Evolutionary conservation across 164 flowering plant species (phyloP), one percentile per base, ranked within the genome.

Genomic region (Houttuynia cordata): DNA sequence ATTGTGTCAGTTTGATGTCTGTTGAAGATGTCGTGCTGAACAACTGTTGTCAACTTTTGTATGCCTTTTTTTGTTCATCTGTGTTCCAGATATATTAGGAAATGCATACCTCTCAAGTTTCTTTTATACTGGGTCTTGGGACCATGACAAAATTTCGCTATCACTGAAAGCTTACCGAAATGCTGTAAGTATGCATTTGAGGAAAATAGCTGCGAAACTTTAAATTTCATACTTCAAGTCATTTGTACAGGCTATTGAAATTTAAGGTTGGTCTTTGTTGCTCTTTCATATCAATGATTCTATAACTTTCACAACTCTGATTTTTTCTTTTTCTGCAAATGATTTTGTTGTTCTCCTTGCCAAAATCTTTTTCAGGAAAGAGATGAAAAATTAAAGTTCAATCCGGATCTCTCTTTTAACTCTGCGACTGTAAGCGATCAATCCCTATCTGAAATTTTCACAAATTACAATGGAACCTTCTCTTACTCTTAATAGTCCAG

Each of bases 281-380:
- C 17, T 45, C 17, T 45, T 45, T 10, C 13, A 17, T 45, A 2
- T 45, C 17, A 7, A 45, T 12, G 49, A 8, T 45, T 17, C 49
- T 3, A 17, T 45, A 3, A 17, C 17, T 45, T 45, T 12, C 49
- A 12, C 2, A 12, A 10, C 0, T 45, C 49, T 10, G 12, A 12
- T 10, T 45, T 45, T 12, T 12, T 45, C 17, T 45, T n/a, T n/a
- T n/a, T n/a, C n/a, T n/a, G n/a, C n/a, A n/a, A n/a, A n/a, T n/a
- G n/a, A n/a, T n/a, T n/a, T n/a, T n/a, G n/a, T n/a, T n/a, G n/a
- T n/a, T n/a, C n/a, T n/a, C n/a, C n/a, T n/a, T n/a, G n/a, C n/a
- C n/a, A n/a, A n/a, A n/a, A n/a, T n/a, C n/a, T n/a, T n/a, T n/a
- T 22, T 23, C 91, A 91, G 98, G 95, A 88, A 70, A 91, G 85